phyloP scores from a whole-genome alignment of 2,329 filamentous ascomycete genomes.

The Pyrenophora teres region DNA sequence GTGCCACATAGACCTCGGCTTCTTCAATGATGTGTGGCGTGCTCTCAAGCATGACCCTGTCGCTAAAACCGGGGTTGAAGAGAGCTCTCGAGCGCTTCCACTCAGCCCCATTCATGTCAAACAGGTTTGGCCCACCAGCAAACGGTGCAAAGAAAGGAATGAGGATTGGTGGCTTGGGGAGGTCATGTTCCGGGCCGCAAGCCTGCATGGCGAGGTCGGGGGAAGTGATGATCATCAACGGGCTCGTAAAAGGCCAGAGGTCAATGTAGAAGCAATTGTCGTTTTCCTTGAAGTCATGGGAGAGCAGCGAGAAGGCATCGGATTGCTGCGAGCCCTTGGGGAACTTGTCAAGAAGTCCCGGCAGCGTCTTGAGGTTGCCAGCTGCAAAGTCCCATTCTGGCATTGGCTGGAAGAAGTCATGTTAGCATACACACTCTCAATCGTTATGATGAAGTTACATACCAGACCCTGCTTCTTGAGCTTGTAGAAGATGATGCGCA shows the following conservation, averaged over 20 bases:
- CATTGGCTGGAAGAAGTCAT: constrained; percentile 10
- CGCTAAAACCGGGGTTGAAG: constrained; percentile 37
- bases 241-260: constrained; percentile 22
- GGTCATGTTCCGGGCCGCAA: constrained; percentile 6
- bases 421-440: background rate
- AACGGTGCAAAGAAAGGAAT: constrained; percentile 17
- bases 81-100: constrained; percentile 37
- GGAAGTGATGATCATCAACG: constrained; percentile 17
- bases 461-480: constrained; percentile 16
- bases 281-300: constrained; percentile 5
- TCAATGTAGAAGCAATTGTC: constrained; percentile 18
- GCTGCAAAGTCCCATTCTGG: constrained; percentile 16
- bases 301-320: constrained; percentile 10
- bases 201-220: constrained; percentile 10
- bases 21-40: constrained; percentile 7
- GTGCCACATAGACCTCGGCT: constrained; percentile 2
- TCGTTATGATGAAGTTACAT: background rate
- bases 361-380: constrained; percentile 14
- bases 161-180: constrained; percentile 13
- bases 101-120: constrained; percentile 18
- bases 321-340: constrained; percentile 14
- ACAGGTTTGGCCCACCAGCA: constrained; percentile 15
- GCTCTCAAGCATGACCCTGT: constrained; percentile 50
- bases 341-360: constrained; percentile 8
- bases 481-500: constrained; percentile 14